Evolutionary conservation across 2,329 filamentous ascomycete genomes (phyloP).

Genomic region (Pseudogymnoascus sp.): DNA sequence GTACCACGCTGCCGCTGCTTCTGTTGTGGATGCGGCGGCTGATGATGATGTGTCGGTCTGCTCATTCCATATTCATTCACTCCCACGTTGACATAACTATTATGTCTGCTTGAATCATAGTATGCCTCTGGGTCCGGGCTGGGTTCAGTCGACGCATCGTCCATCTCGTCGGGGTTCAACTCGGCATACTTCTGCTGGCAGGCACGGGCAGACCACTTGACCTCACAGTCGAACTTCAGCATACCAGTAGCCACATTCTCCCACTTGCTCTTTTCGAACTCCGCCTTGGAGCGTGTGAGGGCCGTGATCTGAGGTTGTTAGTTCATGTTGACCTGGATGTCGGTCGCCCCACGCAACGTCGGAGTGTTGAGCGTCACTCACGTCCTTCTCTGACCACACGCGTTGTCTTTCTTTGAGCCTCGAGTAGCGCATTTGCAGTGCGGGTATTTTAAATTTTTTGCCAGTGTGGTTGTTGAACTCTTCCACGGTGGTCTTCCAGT

Average conservation of each 20-base stretch:
- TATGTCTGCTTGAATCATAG: background rate
- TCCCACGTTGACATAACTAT: background rate
- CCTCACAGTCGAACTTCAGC: slow-evolving; percentile 25
- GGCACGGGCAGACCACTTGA: slow-evolving; percentile 27
- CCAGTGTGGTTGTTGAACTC: background rate
- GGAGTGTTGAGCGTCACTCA: background rate
- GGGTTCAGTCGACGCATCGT: background rate
- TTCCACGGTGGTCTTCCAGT: background rate
- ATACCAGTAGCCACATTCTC: slow-evolving; percentile 26
- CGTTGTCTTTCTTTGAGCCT: background rate
- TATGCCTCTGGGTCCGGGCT: background rate
- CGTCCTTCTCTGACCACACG: background rate
- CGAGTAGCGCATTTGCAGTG: background rate
- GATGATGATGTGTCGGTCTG: background rate
- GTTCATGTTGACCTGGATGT: background rate
- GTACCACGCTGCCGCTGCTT: background rate
- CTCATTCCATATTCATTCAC: background rate
- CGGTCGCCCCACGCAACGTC: background rate
- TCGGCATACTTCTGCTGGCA: slow-evolving; percentile 29
- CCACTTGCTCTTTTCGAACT: slow-evolving; percentile 26
- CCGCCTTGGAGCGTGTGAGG: slow-evolving; percentile 25
- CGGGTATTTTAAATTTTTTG: background rate
- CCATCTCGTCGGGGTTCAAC: slow-evolving; percentile 15
- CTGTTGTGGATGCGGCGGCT: background rate
- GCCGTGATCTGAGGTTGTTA: slow-evolving; percentile 22